These are phyloP conservation scores for Chytriomyces confervae DNA, from an alignment of 192 early-diverging fungal species.

Conservation along the genomic window DNA sequence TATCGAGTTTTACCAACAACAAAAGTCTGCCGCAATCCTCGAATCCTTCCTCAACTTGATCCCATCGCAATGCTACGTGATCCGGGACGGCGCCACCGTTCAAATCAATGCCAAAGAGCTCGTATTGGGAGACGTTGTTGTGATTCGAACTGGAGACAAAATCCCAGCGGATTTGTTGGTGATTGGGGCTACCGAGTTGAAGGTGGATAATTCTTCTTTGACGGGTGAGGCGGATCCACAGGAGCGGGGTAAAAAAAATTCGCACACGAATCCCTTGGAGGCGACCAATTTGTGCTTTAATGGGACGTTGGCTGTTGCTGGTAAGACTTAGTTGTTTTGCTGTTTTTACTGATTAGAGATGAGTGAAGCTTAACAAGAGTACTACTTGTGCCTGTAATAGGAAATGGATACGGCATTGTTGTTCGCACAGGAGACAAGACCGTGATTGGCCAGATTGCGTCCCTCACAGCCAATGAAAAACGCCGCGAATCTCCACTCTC, in stretches of 20 bases:
- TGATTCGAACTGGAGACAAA: conserved; percentile 48
- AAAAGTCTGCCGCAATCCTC: conserved; percentile 87
- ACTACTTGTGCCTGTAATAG: conserved; percentile 4
- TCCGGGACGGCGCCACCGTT: conserved; percentile 71
- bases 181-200: conserved; percentile 46
- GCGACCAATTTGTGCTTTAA: conserved; percentile 92
- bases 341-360: neutral
- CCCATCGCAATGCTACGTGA: conserved; percentile 72
- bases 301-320: conserved; percentile 75
- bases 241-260: conserved; percentile 65
- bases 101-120: conserved; percentile 58
- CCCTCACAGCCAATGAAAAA: conserved; percentile 46
- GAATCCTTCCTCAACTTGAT: conserved; percentile 91
- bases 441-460: conserved; percentile 58
- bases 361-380: neutral
- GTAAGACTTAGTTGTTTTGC: conserved; percentile 16
- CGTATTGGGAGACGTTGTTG: conserved; percentile 55
- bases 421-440: conserved; percentile 58
- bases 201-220: conserved; percentile 49
- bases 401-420: conserved; percentile 60
- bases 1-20: conserved; percentile 92
- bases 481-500: conserved; percentile 48
- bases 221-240: conserved; percentile 65
- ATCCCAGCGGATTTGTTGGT: conserved; percentile 53
- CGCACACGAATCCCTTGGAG: conserved; percentile 83